Evolutionary conservation across 495 filamentous ascomycete genomes (phyloP).

Genomic region (Podospora pseudoanserina): DNA sequence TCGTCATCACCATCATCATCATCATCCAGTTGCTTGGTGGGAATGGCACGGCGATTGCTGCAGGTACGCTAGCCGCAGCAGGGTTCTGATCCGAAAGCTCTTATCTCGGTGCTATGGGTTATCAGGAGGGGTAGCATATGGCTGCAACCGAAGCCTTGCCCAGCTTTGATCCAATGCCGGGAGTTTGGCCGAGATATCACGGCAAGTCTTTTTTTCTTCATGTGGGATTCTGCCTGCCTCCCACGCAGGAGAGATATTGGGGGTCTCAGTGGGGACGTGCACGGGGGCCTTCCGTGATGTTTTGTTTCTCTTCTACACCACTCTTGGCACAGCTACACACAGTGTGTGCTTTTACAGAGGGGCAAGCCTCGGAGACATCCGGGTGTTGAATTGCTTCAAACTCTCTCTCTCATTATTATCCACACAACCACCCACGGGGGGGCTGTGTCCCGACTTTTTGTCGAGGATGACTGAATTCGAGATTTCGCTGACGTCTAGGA

Average conservation of each 20-base stretch:
- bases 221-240: neutral
- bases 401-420: neutral
- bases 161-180: neutral
- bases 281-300: neutral
- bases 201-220: neutral
- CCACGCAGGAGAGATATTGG: neutral
- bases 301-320: neutral
- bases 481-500: neutral
- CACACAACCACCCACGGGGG: neutral
- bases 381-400: too few relatives aligned
- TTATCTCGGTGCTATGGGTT: neutral
- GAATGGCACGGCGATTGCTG: neutral
- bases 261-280: neutral
- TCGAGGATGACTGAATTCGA: neutral
- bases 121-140: neutral
- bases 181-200: neutral
- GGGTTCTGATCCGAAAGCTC: constrained; percentile 10
- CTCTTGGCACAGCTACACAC: neutral
- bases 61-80: constrained; percentile 11
- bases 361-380: neutral
- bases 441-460: neutral
- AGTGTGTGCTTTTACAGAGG: neutral
- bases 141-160: neutral
- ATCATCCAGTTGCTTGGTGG: neutral
- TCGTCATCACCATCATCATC: neutral